A percentile compares a stretch with the other conserved stretches of the same genome.
phyloP scores from a whole-genome alignment of 1,284 basidiomycete species.

The Ustilago sp. region DNA sequence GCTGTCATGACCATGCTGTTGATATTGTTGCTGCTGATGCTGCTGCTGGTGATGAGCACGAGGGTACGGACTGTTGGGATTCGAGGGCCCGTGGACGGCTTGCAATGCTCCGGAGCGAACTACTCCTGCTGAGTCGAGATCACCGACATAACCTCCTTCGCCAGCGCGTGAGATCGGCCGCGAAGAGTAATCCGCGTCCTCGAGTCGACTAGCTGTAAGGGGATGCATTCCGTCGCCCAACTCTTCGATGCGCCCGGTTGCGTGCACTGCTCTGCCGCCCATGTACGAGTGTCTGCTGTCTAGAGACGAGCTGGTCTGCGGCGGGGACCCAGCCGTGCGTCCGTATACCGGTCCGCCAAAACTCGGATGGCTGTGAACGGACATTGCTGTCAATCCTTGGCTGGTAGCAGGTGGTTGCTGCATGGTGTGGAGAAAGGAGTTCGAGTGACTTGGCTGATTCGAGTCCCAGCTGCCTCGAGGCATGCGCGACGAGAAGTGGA shows the following conservation, averaged over 20 bases:
- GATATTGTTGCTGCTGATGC: constrained; percentile 17
- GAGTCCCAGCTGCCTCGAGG: constrained; percentile 50
- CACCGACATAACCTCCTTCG: constrained; percentile 27
- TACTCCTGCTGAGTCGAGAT: constrained; percentile 35
- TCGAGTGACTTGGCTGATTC: constrained; percentile 31
- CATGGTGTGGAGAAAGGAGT: constrained; percentile 21
- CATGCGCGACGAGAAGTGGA: constrained; percentile 40
- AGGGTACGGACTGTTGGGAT: constrained; percentile 35
- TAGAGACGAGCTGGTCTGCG: constrained; percentile 43
- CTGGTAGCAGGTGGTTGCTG: constrained; percentile 46
- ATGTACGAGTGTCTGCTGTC: constrained; percentile 43
- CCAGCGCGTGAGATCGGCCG: constrained; percentile 36
- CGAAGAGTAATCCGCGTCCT: constrained; percentile 28
- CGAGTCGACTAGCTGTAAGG: constrained; percentile 16
- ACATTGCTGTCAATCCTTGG: constrained; percentile 34
- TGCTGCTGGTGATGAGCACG: constrained; percentile 12
- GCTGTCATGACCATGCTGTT: constrained; percentile 5
- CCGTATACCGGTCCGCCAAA: constrained; percentile 24
- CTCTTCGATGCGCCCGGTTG: constrained; percentile 27
- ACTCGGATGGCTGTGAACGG: constrained; percentile 35
- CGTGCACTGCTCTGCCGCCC: constrained; percentile 1
- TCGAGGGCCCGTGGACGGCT: constrained; percentile 21
- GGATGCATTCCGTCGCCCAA: constrained; percentile 24
- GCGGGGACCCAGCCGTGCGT: constrained; percentile 33
- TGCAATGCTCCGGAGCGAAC: constrained; percentile 19